Conservation (phyloP, 768 basidiomycete genomes). For the Lactarius hatsudake region DNA sequence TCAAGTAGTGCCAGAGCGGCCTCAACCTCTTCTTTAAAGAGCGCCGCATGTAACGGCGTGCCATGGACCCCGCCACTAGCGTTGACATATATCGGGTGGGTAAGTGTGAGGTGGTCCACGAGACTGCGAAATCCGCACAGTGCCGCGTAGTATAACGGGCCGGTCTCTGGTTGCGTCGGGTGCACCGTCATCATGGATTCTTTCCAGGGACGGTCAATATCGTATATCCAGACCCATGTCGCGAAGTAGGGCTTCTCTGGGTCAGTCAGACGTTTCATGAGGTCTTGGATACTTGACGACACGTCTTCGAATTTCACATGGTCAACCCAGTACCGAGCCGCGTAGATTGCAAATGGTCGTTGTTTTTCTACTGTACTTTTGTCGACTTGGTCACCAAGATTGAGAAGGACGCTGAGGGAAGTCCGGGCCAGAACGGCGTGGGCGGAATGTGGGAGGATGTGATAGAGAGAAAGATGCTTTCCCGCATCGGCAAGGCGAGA, state of each 20-base stretch:
- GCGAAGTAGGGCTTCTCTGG: background rate
- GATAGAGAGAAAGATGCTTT: background rate
- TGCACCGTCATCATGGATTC: background rate
- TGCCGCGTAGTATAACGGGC: constrained; percentile 10
- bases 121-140: constrained; percentile 1
- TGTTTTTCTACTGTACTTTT: background rate
- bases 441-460: background rate
- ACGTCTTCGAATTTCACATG: background rate
- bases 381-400: background rate
- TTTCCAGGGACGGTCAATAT: constrained; percentile 3
- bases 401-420: constrained; percentile 2
- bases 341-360: constrained; percentile 6
- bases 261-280: background rate
- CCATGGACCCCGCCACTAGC: background rate
- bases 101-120: background rate
- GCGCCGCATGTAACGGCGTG: background rate
- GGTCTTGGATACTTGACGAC: background rate
- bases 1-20: no score
- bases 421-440: background rate
- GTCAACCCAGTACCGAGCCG: constrained; percentile 11
- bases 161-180: background rate
- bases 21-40: no score
- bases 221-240: constrained; percentile 12
- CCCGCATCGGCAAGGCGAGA: background rate
- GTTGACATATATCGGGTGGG: background rate